Base-by-base conservation (phyloP, 108 stramenopile genomes). In the Conticribra guillardii region DNA sequence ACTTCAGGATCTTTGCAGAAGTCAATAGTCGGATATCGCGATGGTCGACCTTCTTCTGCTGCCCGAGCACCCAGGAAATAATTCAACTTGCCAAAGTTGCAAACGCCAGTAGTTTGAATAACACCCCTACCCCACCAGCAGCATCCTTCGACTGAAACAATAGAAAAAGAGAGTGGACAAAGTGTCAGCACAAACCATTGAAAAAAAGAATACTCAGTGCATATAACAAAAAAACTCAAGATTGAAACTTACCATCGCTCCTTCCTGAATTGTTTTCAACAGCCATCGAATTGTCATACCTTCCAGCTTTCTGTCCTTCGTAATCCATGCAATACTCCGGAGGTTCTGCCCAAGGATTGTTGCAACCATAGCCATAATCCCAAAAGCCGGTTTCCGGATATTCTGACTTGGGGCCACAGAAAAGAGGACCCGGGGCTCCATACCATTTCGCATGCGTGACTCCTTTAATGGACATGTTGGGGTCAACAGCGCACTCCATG, bases 391-490 rank as follows among this genome's bases (percentile, higher is more conserved):
- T 54, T n/a, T 18, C 48, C 3, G 48, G 54, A 15, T 47, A 47
- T 17, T 50, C 49, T 21, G 52, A 16, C 23, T 53, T 66, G 22
- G 77, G 77, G 14, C 62, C 77, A 53, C 77, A 79, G 18, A 51
- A 59, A 32, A 79, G 41, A 18, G 77, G 77, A 21, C 54, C 71
- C 7, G 77, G 71, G 0, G 77, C 71, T 26, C 71, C 77, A 14
- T 59, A 71, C 69, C 53, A 64, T 31, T 55, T 64, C 9, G 70
- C 70, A 56, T 64, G 70, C 4, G 76, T 78, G 0, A 32, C 48
- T 37, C 67, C 75, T 34, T 29, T 64, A 47, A 76, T 76, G 30
- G 46, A 22, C 75, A 76, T 70, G 49, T 62, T 26, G 15, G 46
- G 46, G 32, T 70, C 51, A 22, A 70, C 60, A 0, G 48, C 29